Percentiles rank a stretch among this genome's conserved stretches.
These are phyloP conservation scores for Stachybotrys echinatus DNA, from an alignment of 2,329 filamentous ascomycete genomes.

Conservation along the genomic window DNA sequence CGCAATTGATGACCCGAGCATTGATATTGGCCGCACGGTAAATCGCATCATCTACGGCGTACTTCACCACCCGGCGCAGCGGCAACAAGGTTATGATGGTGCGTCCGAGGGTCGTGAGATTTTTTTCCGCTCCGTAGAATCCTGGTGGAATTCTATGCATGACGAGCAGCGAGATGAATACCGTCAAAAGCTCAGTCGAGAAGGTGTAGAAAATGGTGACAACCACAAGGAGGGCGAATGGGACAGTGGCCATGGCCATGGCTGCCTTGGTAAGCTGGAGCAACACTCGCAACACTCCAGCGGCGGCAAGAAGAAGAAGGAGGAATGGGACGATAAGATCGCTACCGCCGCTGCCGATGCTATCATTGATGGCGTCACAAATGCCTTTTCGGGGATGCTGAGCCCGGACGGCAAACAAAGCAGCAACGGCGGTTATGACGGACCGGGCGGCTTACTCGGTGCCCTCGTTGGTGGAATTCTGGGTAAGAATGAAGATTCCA, in stretches of 20 bases:
- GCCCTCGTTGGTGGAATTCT: conserved; percentile 62
- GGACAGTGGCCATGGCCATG: conserved; percentile 81
- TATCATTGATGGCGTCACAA: conserved; percentile 52
- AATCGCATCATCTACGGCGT: conserved; percentile 76
- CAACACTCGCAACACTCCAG: conserved; percentile 63
- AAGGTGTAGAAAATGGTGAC: conserved; percentile 68
- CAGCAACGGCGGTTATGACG: conserved; percentile 48
- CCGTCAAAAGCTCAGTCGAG: conserved; percentile 68
- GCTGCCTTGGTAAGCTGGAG: conserved; percentile 71
- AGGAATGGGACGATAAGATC: conserved; percentile 50
- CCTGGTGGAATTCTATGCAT: conserved; percentile 74
- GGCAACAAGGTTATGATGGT: conserved; percentile 63
- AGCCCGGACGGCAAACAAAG: conserved; percentile 36
- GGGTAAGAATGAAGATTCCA: conserved; percentile 41
- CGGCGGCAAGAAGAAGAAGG: conserved; percentile 18
- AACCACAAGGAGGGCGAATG: conserved; percentile 85
- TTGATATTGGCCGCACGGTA: conserved; percentile 65
- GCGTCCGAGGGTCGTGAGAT: conserved; percentile 64
- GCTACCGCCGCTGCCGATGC: conserved; percentile 51
- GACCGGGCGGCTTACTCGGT: conserved; percentile 63
- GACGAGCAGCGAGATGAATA: conserved; percentile 60
- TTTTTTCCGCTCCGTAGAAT: conserved; percentile 78
- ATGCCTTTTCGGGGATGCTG: conserved; percentile 42
- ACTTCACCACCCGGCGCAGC: conserved; percentile 82
- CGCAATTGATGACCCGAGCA: conserved; percentile 73